Evolutionary conservation across 2,329 filamentous ascomycete genomes (phyloP).

Genomic region (Xenosphaeropsis pyriputrescens): DNA sequence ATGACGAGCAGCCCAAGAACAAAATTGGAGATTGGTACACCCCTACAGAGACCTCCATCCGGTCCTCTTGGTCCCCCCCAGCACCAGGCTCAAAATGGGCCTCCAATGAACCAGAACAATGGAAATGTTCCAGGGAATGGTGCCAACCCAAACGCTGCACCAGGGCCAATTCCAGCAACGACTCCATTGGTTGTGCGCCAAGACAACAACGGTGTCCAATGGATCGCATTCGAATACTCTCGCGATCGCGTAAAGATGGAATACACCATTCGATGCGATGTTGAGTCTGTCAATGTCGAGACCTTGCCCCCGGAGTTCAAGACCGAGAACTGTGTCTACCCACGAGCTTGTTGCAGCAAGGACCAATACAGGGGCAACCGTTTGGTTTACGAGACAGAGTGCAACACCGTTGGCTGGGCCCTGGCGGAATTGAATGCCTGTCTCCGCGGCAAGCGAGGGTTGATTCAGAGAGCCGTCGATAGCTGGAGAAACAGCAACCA

Average conservation of each 20-base stretch:
- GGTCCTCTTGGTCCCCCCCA: constrained; percentile 30
- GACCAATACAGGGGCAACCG: constrained; percentile 95
- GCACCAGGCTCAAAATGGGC: constrained; percentile 24
- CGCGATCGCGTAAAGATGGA: constrained; percentile 98
- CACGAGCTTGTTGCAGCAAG: constrained; percentile 84
- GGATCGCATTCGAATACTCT: constrained; percentile 98
- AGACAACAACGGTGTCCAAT: constrained; percentile 92
- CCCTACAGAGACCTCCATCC: constrained; percentile 43
- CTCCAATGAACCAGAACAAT: constrained; percentile 28
- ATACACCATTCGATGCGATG: constrained; percentile 95
- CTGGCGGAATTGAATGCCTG: constrained; percentile 85
- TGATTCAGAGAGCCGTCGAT: constrained; percentile 94
- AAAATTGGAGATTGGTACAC: constrained; percentile 49
- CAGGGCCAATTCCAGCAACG: constrained; percentile 90
- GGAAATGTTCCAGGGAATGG: constrained; percentile 24
- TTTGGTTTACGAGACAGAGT: constrained; percentile 93
- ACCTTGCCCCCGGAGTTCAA: constrained; percentile 80
- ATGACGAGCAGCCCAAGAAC: constrained; percentile 47
- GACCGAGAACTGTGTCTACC: constrained; percentile 96
- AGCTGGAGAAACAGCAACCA: constrained; percentile 99
- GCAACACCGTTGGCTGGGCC: constrained; percentile 99
- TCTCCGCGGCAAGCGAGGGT: constrained; percentile 79
- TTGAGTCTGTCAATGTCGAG: constrained; percentile 90
- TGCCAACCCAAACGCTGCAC: constrained; percentile 79
- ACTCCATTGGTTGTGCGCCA: constrained; percentile 89